phyloP scores from a whole-genome alignment of 2,329 filamentous ascomycete species.

The Pseudocercospora fuligena region DNA sequence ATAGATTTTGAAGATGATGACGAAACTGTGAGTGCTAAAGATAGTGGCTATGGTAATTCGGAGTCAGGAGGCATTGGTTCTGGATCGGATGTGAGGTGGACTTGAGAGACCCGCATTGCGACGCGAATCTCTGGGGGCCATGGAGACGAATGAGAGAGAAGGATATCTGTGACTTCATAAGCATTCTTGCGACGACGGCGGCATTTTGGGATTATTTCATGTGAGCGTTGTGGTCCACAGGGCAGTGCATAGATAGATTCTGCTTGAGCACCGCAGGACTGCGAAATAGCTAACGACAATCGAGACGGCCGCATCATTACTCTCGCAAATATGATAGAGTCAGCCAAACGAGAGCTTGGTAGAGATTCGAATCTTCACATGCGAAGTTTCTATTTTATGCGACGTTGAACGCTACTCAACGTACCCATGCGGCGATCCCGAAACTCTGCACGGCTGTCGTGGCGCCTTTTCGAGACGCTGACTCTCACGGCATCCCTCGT shows the following conservation, averaged over 20 bases:
- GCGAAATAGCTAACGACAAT: neutral
- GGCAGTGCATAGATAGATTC: neutral
- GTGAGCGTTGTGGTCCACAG: neutral
- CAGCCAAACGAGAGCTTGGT: neutral
- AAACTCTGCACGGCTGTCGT: no score
- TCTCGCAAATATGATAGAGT: neutral
- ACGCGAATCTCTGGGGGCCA: neutral
- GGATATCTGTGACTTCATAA: conserved; percentile 1
- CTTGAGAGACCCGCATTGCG: conserved; percentile 13
- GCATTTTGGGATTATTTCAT: neutral
- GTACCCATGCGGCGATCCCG: neutral
- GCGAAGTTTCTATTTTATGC: neutral
- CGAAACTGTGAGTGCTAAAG: conserved; percentile 45
- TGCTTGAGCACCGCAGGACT: neutral
- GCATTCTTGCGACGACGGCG: neutral
- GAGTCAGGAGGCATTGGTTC: conserved; percentile 24
- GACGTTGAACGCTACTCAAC: neutral
- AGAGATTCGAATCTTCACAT: neutral
- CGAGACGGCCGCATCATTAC: neutral
- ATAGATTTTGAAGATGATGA: conserved; percentile 80
- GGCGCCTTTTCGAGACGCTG: neutral
- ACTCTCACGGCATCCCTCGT: neutral
- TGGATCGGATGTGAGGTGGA: conserved; percentile 28
- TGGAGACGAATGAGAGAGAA: neutral
- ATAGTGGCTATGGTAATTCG: conserved; percentile 36